These are phyloP conservation scores for Persicaria tinctoria DNA, from an alignment of 148 eudicot genomes.

Conservation along the genomic window DNA sequence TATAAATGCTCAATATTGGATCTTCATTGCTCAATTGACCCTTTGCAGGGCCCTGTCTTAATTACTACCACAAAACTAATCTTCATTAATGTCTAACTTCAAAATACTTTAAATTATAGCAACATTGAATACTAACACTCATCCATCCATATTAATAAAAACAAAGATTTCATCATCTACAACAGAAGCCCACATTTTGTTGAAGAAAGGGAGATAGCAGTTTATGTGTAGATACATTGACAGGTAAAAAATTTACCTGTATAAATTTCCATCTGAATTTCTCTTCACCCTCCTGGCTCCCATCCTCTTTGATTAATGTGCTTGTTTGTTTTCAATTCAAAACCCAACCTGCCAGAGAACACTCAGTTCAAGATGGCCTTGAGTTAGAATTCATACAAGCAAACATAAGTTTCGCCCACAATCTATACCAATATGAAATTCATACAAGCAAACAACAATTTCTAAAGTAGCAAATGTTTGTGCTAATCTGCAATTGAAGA, in stretches of 20 bases:
- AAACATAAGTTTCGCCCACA: too few relatives aligned
- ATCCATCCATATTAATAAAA: too few relatives aligned
- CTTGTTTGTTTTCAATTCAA: constrained; percentile 5
- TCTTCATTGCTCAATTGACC: neutral
- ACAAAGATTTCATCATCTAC: too few relatives aligned
- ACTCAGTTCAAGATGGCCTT: neutral
- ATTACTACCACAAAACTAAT: neutral
- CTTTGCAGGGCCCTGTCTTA: neutral
- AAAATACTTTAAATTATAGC: neutral
- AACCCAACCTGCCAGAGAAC: neutral
- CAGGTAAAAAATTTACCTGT: constrained; percentile 3
- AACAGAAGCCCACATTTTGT: neutral
- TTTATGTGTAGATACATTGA: neutral
- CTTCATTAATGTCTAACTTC: neutral
- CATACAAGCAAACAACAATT: too few relatives aligned
- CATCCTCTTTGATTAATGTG: constrained; percentile 4
- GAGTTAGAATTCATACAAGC: too few relatives aligned
- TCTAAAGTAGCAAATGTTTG: too few relatives aligned
- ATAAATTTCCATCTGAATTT: constrained; percentile 1
- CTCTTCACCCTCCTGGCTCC: neutral
- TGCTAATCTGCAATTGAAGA: too few relatives aligned
- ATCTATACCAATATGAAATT: too few relatives aligned
- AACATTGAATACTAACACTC: neutral
- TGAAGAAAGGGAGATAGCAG: constrained; percentile 2
- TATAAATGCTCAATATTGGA: neutral